Base-by-base conservation (phyloP, 2,329 filamentous ascomycete genomes). In the Aspergillus uvarum region DNA sequence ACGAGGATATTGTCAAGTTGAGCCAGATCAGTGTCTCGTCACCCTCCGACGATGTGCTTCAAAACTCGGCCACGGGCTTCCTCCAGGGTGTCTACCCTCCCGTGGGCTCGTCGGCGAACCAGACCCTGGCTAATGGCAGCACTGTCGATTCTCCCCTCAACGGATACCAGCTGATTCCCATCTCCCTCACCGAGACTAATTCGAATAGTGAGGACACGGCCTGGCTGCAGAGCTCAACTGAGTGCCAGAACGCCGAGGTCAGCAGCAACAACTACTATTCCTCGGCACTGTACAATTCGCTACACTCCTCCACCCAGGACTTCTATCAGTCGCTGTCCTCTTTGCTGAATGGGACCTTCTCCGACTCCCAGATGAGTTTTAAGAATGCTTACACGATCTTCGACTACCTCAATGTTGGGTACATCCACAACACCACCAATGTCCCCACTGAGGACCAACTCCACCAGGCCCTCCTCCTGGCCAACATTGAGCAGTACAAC, bases 31-130 rank as follows among this genome's bases (percentile, higher is more conserved):
- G 81, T 58, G 86, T 91, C 57, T 87, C 86, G 14, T 84, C 92
- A 0, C 91, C 93, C 0, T 78, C 84, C 57, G 90, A 96, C 75
- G 83, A 82, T 48, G 91, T 96, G 19, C 83, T 97, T 31, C 89
- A 93, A 74, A 90, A 85, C 77, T 94, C 91, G 2, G 91, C 91
- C 60, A 81, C 85, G 50, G 89, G 86, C 32, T 96, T 96, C 79
- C 78, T 94, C 31, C 93, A 96, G 78, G 92, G 87, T 31, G 82
- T 97, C 21, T 97, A 96, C 73, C 93, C 93, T 10, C 91, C 93
- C 1, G 85, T 88, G 1, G 86, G 86, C 2, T 72, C 76, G 5
- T 72, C 79, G 1, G 81, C 82, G 10, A 77, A 81, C 38, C 82
- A 90, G 76, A 86, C 80, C 2, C 83, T 96, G 47, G 85, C 85